These are phyloP conservation scores for Phytophthora gonapodyides DNA, from an alignment of 352 stramenopile genomes.

Conservation along the genomic window DNA sequence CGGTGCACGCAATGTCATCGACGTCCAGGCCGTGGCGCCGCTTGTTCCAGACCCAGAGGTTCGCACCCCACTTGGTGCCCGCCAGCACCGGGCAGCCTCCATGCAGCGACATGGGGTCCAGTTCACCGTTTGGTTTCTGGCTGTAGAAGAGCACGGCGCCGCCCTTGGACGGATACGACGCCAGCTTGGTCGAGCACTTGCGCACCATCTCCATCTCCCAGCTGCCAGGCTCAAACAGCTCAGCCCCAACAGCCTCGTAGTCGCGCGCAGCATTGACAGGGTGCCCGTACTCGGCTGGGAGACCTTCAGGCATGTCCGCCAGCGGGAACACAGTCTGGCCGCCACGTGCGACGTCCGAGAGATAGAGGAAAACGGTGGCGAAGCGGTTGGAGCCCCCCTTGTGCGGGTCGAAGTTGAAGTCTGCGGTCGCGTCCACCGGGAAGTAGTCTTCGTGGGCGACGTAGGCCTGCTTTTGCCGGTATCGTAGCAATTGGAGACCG, in stretches of 20 bases:
- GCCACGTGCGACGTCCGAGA: constrained; percentile 77
- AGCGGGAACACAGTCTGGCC: constrained; percentile 88
- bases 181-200: constrained; percentile 79
- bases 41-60: constrained; percentile 98
- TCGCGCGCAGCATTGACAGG: constrained; percentile 45
- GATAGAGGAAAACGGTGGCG: constrained; percentile 83
- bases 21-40: constrained; percentile 69
- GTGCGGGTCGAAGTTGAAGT: constrained; percentile 82
- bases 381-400: constrained; percentile 83
- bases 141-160: constrained; percentile 98
- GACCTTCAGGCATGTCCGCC: constrained; percentile 67
- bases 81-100: constrained; percentile 96
- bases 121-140: constrained; percentile 93
- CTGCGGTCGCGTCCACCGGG: constrained; percentile 43
- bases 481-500: constrained; percentile 95
- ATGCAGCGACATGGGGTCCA: constrained; percentile 89
- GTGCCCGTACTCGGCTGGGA: constrained; percentile 63
- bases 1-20: constrained; percentile 47
- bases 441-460: constrained; percentile 96
- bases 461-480: constrained; percentile 96
- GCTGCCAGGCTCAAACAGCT: constrained; percentile 66
- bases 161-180: constrained; percentile 81
- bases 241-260: constrained; percentile 44
- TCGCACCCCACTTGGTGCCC: constrained; percentile 96
- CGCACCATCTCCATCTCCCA: constrained; percentile 83